phyloP scores from a whole-genome alignment of 2,329 filamentous ascomycete genomes.

The Colletotrichum euphorbiae region DNA sequence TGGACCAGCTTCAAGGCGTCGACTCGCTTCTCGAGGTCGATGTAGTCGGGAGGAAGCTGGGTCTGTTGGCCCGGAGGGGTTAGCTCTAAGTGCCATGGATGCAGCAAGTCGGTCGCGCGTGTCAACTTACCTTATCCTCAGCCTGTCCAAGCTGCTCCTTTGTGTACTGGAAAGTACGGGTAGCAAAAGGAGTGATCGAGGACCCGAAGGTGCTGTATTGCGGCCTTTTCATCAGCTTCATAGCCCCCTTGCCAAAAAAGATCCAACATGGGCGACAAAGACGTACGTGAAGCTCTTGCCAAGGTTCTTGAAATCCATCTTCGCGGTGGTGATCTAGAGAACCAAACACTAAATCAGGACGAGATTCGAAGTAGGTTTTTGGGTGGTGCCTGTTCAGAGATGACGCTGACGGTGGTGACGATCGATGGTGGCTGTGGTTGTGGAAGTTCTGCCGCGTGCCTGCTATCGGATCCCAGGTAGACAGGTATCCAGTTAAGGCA shows the following conservation, averaged over 20 bases:
- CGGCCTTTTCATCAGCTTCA: slow-evolving; percentile 40
- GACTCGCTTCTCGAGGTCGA: slow-evolving; percentile 97
- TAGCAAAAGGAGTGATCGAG: slow-evolving; percentile 90
- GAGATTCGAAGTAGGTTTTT: neutral
- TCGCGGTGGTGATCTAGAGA: slow-evolving; percentile 38
- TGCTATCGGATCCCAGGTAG: slow-evolving; percentile 28
- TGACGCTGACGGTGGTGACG: slow-evolving; percentile 1
- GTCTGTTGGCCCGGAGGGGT: slow-evolving; percentile 69
- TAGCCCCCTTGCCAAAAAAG: neutral
- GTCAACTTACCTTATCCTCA: slow-evolving; percentile 81
- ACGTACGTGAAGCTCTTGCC: slow-evolving; percentile 66
- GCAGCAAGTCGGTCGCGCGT: neutral
- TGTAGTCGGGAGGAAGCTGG: slow-evolving; percentile 95
- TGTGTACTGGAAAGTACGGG: slow-evolving; percentile 95
- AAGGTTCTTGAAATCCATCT: slow-evolving; percentile 71
- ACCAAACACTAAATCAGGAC: neutral
- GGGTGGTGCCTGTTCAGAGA: neutral
- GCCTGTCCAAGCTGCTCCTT: slow-evolving; percentile 97
- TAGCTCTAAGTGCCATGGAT: slow-evolving; percentile 21
- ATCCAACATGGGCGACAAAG: slow-evolving; percentile 46
- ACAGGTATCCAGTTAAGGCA: slow-evolving; percentile 33
- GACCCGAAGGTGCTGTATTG: slow-evolving; percentile 72
- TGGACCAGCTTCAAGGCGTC: slow-evolving; percentile 97
- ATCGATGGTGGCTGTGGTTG: slow-evolving; percentile 16
- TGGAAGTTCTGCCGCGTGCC: slow-evolving; percentile 31